Evolutionary conservation across 2,329 filamentous ascomycete genomes (phyloP).

Genomic region (Aspergillus transmontanensis): DNA sequence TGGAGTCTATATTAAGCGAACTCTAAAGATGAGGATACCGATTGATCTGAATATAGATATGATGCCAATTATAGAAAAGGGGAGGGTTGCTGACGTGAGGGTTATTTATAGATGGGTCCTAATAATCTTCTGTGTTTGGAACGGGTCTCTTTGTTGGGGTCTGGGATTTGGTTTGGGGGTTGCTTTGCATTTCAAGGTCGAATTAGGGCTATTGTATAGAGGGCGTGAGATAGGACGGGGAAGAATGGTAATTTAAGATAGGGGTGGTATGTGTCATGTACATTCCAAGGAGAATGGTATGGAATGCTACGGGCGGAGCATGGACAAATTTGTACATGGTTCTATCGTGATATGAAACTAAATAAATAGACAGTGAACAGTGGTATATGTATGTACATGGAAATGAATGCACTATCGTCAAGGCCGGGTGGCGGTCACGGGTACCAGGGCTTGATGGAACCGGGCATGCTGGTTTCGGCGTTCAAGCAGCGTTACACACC

Average conservation of each 20-base stretch:
- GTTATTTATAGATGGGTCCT: background rate
- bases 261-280: background rate
- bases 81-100: background rate
- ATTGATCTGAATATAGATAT: background rate
- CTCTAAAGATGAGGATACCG: background rate
- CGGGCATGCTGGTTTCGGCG: background rate
- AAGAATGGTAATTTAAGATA: background rate
- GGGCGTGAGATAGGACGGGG: background rate
- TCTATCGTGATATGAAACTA: slow-evolving; percentile 1
- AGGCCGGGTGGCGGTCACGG: slow-evolving; percentile 8
- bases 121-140: background rate
- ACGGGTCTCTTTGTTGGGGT: background rate
- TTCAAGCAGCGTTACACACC: background rate
- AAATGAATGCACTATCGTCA: slow-evolving; percentile 7
- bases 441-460: background rate
- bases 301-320: background rate
- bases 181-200: background rate
- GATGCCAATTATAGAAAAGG: background rate
- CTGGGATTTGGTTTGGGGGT: background rate
- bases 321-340: background rate
- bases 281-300: background rate
- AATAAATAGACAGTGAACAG: slow-evolving; percentile 6
- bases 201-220: background rate
- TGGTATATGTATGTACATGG: slow-evolving; percentile 15
- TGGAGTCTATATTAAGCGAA: background rate